These are phyloP conservation scores for Alternaria incomplexa DNA, from an alignment of 2,329 filamentous ascomycete genomes.

Conservation along the genomic window DNA sequence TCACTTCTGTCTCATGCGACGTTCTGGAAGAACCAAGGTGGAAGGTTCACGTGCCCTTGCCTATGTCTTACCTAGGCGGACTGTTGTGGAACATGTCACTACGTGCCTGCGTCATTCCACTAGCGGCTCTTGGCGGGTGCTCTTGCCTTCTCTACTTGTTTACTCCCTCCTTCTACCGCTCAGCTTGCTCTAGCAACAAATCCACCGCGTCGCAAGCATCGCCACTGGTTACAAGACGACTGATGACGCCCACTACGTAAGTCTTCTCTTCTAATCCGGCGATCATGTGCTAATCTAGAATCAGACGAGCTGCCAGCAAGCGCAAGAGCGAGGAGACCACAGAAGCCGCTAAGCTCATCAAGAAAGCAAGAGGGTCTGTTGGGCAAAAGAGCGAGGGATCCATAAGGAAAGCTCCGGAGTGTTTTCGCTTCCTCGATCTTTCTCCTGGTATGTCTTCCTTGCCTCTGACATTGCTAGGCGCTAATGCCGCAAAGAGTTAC, in stretches of 20 bases:
- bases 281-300: too few species aligned
- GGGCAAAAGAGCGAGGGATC: too few species aligned
- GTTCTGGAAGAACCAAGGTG: accelerated
- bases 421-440: background rate
- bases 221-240: background rate
- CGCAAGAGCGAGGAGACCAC: too few species aligned
- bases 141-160: background rate
- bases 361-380: too few species aligned
- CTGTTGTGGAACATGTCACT: background rate
- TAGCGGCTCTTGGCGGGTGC: background rate
- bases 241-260: background rate
- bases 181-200: background rate
- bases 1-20: background rate
- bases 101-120: background rate
- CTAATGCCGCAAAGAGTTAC: accelerated
- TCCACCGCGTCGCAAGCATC: accelerated
- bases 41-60: background rate
- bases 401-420: background rate
- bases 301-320: too few species aligned
- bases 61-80: background rate
- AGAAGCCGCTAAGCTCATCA: too few species aligned
- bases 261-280: background rate
- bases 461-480: too few species aligned
- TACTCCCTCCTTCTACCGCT: background rate
- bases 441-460: background rate